phyloP scores from a whole-genome alignment of 179 eudicot genomes.

The Silene noctiflora region DNA sequence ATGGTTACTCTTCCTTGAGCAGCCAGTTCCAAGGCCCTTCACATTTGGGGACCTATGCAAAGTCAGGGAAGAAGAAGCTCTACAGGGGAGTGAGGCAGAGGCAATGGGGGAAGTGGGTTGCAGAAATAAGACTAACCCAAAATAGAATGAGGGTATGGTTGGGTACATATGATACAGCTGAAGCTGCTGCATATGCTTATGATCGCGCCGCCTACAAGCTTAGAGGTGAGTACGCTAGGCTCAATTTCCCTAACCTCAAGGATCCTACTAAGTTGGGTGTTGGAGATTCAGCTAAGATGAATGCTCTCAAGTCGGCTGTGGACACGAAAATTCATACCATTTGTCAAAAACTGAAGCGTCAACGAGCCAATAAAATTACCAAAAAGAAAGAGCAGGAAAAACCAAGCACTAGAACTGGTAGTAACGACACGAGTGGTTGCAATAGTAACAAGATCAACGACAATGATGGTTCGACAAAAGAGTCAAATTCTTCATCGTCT shows the following conservation, averaged over 20 bases:
- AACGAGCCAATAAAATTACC: constrained; percentile 35
- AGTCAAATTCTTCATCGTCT: constrained; percentile 26
- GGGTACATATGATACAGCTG: constrained; percentile 85
- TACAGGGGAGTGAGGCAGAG: constrained; percentile 92
- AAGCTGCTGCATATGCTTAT: constrained; percentile 80
- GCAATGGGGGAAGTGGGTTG: constrained; percentile 98
- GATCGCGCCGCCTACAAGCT: constrained; percentile 85
- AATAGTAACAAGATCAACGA: constrained; percentile 16
- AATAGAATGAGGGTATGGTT: constrained; percentile 82
- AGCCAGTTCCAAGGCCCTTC: constrained; percentile 25
- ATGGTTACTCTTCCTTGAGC: constrained; percentile 8
- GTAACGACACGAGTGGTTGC: background rate
- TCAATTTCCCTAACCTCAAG: constrained; percentile 67
- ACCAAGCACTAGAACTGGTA: constrained; percentile 1
- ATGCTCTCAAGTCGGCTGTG: constrained; percentile 53
- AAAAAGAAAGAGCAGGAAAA: constrained; percentile 38
- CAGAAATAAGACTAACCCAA: constrained; percentile 81
- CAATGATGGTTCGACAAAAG: constrained; percentile 23
- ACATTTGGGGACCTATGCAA: constrained; percentile 16
- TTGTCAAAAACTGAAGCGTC: constrained; percentile 53
- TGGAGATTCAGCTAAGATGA: constrained; percentile 39
- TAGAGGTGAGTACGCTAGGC: constrained; percentile 69
- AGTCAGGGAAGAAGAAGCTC: constrained; percentile 53
- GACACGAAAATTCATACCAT: constrained; percentile 76
- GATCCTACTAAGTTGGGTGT: constrained; percentile 47